phyloP scores from a whole-genome alignment of 2,329 filamentous ascomycete species.

The Arachnomyces sp. region DNA sequence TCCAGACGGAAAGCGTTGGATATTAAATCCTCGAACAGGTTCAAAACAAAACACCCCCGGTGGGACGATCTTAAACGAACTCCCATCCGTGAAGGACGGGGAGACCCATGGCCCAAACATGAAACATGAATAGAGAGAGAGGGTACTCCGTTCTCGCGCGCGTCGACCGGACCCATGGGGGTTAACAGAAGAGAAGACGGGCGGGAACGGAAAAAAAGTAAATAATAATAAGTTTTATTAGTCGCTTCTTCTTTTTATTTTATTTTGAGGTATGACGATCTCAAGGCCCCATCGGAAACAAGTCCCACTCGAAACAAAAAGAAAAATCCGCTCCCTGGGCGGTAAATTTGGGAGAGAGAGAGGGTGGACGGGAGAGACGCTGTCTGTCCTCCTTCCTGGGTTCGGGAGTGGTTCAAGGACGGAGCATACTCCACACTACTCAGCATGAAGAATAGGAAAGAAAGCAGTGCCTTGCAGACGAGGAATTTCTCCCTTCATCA shows the following conservation, averaged over 20 bases:
- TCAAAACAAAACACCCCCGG: conserved; percentile 16
- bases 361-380: conserved; percentile 1
- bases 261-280: too few species aligned
- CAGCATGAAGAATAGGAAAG: too few species aligned
- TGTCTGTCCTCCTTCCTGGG: conserved; percentile 4
- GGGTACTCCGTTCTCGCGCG: conserved; percentile 12
- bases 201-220: not conserved
- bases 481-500: conserved; percentile 1
- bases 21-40: conserved; percentile 31
- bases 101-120: conserved; percentile 17
- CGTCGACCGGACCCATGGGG: conserved; percentile 10
- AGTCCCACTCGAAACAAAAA: too few species aligned
- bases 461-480: too few species aligned
- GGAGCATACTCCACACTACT: conserved; percentile 9
- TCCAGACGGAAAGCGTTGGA: conserved; percentile 23
- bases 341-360: too few species aligned
- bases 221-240: conserved; percentile 2
- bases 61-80: conserved; percentile 11
- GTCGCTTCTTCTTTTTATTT: too few species aligned
- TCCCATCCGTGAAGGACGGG: conserved; percentile 21
- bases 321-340: too few species aligned
- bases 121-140: conserved; percentile 30
- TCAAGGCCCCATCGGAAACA: too few species aligned
- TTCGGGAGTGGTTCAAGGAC: not conserved
- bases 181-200: conserved; percentile 8